Evolutionary conservation across 768 basidiomycete species (phyloP), one percentile per base, ranked within the genome.

Genomic region (Royoungia palumana): DNA sequence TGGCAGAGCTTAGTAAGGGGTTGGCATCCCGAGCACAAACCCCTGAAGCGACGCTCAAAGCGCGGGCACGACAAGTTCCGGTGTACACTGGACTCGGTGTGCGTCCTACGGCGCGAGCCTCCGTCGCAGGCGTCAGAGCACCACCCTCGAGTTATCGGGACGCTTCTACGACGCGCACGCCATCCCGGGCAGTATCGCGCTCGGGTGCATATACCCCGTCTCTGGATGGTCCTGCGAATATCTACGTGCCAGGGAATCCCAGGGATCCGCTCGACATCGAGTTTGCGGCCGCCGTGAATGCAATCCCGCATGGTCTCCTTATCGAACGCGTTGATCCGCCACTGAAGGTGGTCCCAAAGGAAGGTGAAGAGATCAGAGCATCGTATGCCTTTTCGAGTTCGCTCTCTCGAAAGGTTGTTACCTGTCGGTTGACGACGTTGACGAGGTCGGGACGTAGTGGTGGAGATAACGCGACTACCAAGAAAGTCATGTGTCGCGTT

Each of bases 401-500:
- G 53, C 67, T 91, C 56, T 79, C 81, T 54, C 75, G 81, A 56
- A 92, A 90, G 72, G 75, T 84, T 30, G 77, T 94, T 30, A 85
- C 83, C 21, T 89, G 87, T 65, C 79, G 85, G 56, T 70, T 94
- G 68, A 88, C 90, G 38, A 87, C 89, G 39, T 73, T 90, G 62
- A 80, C 82, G 45, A 79, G 91, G 41, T 70, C 78, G 11, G 75
- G 74, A 62, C 72, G 67, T 19, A 62, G 67, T 30, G 65, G 73
- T 41, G 73, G 74, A 47, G 60, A 69, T 55, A 46, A 53, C 43
- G 72, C 70, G 40, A 76, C 70, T 55, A 73, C 75, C 57, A 90
- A 87, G 80, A 94, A 91, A 69, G 91, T 94, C 25, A 87, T 94
- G 85, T 90, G 87, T 70, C 83, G 91, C 51, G 86, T 94, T 53